These are phyloP conservation scores for Carex littledalei DNA, from an alignment of 176 grass and related monocot species.

Conservation along the genomic window DNA sequence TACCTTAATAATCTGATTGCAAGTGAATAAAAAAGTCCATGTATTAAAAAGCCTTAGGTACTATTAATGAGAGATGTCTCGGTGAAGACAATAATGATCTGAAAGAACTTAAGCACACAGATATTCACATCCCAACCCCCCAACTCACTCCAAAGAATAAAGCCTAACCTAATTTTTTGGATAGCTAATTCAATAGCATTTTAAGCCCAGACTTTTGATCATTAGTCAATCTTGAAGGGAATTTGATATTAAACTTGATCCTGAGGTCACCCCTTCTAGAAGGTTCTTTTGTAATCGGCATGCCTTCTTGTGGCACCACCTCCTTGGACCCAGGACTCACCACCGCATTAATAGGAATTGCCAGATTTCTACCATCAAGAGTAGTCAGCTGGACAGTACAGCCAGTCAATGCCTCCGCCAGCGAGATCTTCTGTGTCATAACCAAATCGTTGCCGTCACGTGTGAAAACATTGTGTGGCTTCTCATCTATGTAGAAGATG, in stretches of 20 bases:
- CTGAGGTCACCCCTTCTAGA: constrained; percentile 61
- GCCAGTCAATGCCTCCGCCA: constrained; percentile 69
- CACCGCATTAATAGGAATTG: constrained; percentile 43
- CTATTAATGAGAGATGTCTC: too few species aligned
- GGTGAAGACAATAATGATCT: neutral
- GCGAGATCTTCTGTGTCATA: constrained; percentile 63
- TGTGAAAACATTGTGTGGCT: constrained; percentile 66
- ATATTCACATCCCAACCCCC: too few species aligned
- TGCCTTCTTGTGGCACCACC: constrained; percentile 64
- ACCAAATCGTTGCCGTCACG: constrained; percentile 83
- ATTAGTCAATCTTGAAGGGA: constrained; percentile 59
- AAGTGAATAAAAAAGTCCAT: too few species aligned
- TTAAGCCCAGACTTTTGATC: constrained; percentile 73
- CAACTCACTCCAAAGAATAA: neutral
- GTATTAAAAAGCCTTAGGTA: too few species aligned
- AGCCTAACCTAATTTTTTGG: neutral
- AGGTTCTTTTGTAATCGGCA: constrained; percentile 60
- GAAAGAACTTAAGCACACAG: neutral
- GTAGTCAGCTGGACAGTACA: constrained; percentile 41
- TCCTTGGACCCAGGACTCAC: constrained; percentile 69
- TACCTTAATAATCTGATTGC: too few species aligned
- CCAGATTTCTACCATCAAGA: constrained; percentile 56
- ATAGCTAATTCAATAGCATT: constrained; percentile 46
- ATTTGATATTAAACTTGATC: constrained; percentile 74
- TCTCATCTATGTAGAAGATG: constrained; percentile 84